phyloP scores from a whole-genome alignment of 164 flowering plant genomes.

The Chimonanthus praecox region DNA sequence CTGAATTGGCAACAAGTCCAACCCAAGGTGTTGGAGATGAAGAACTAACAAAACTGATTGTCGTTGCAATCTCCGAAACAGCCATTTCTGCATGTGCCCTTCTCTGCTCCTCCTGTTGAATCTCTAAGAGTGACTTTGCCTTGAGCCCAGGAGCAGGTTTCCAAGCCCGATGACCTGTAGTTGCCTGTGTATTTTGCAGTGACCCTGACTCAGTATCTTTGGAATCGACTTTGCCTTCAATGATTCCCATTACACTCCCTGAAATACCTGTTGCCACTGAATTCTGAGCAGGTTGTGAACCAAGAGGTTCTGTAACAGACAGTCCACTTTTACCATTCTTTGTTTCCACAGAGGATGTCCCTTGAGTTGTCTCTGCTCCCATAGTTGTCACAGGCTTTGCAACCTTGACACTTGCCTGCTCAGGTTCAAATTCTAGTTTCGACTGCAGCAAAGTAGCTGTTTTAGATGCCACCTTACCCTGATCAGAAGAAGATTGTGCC shows the following conservation, averaged over 20 bases:
- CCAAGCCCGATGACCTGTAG: neutral
- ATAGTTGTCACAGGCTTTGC: constrained; percentile 14
- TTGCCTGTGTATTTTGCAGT: neutral
- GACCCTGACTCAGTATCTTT: neutral
- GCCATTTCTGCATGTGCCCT: neutral
- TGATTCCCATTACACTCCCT: neutral
- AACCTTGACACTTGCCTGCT: constrained; percentile 10
- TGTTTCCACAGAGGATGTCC: constrained; percentile 16
- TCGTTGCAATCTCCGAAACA: neutral
- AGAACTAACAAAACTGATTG: neutral
- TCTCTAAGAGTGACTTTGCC: neutral
- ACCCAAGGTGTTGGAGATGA: neutral
- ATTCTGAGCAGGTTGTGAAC: neutral
- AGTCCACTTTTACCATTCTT: constrained; percentile 19
- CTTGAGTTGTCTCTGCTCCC: constrained; percentile 18
- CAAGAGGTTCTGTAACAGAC: constrained; percentile 11
- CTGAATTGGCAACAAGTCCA: neutral
- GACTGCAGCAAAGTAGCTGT: constrained; percentile 22
- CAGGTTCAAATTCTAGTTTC: constrained; percentile 32
- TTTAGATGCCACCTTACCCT: constrained; percentile 37
- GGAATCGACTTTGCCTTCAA: neutral
- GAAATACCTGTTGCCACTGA: neutral
- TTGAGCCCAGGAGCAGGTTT: neutral
- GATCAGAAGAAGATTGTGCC: constrained; percentile 41
- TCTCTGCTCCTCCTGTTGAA: constrained; percentile 3